These are phyloP conservation scores for Cryptococcus sp. DNA, from an alignment of 1,284 basidiomycete genomes.

Conservation along the genomic window DNA sequence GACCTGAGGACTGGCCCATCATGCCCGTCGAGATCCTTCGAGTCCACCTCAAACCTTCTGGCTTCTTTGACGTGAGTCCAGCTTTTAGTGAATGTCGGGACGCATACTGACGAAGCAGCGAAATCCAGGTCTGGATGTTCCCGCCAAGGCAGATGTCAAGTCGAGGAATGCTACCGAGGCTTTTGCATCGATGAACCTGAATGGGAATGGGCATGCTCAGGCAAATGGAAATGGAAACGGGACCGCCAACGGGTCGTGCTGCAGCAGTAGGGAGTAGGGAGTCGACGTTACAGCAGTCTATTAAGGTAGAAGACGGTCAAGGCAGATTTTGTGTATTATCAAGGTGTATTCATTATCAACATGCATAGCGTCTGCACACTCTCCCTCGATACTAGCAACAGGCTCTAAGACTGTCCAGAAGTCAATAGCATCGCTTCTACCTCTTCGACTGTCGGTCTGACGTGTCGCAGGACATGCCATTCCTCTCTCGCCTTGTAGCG, in stretches of 20 bases:
- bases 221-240: too few relatives aligned
- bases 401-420: too few relatives aligned
- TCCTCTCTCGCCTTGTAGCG: conserved; percentile 23
- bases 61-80: conserved; percentile 61
- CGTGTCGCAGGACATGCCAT: conserved; percentile 22
- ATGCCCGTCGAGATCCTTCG: conserved; percentile 81
- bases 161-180: conserved; percentile 37
- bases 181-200: conserved; percentile 6
- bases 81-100: too few relatives aligned
- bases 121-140: conserved; percentile 35
- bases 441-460: conserved; percentile 15
- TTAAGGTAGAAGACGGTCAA: too few relatives aligned
- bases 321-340: too few relatives aligned
- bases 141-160: conserved; percentile 26
- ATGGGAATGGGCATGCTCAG: too few relatives aligned
- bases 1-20: conserved; percentile 49
- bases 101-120: conserved; percentile 7
- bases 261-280: too few relatives aligned
- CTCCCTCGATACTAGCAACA: too few relatives aligned
- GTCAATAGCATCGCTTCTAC: conserved; percentile 16
- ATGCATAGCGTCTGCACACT: too few relatives aligned
- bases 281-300: too few relatives aligned
- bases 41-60: conserved; percentile 70
- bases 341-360: too few relatives aligned
- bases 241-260: too few relatives aligned